These are phyloP conservation scores for Jasminum sambac DNA, from an alignment of 257 asterid species.

Conservation along the genomic window DNA sequence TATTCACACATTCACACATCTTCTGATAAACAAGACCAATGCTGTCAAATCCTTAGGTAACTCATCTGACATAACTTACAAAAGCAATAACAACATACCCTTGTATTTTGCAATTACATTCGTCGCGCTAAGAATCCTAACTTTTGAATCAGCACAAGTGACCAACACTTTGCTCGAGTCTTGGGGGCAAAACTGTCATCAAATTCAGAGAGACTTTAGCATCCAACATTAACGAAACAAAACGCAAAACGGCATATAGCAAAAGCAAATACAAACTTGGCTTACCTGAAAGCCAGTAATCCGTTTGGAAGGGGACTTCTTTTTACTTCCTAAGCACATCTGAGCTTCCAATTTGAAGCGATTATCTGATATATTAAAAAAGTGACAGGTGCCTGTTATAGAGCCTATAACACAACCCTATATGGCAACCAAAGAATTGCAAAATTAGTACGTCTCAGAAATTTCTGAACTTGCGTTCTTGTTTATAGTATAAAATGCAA, in stretches of 20 bases:
- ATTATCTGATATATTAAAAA: conserved; percentile 65
- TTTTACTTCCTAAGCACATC: conserved; percentile 64
- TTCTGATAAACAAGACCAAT: too few species aligned
- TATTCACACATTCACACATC: too few species aligned
- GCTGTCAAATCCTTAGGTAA: neutral
- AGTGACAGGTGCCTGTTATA: conserved; percentile 68
- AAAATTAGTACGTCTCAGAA: neutral
- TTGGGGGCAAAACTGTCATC: conserved; percentile 69
- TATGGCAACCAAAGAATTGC: conserved; percentile 22
- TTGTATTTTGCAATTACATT: conserved; percentile 68
- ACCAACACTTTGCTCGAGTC: conserved; percentile 76
- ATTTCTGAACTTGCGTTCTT: neutral
- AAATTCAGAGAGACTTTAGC: neutral
- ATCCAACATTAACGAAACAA: neutral
- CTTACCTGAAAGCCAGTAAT: conserved; percentile 88
- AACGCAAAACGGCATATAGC: neutral
- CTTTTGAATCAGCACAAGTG: conserved; percentile 76
- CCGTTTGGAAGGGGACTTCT: conserved; percentile 82
- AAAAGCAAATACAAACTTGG: conserved; percentile 10
- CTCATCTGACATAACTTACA: neutral
- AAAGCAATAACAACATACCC: conserved; percentile 43
- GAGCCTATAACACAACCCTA: conserved; percentile 89
- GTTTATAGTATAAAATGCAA: neutral
- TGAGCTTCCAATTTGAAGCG: conserved; percentile 64
- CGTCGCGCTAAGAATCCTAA: conserved; percentile 61